These are phyloP conservation scores for Mycosphaerella sp. DNA, from an alignment of 2,329 filamentous ascomycete genomes.

Conservation along the genomic window DNA sequence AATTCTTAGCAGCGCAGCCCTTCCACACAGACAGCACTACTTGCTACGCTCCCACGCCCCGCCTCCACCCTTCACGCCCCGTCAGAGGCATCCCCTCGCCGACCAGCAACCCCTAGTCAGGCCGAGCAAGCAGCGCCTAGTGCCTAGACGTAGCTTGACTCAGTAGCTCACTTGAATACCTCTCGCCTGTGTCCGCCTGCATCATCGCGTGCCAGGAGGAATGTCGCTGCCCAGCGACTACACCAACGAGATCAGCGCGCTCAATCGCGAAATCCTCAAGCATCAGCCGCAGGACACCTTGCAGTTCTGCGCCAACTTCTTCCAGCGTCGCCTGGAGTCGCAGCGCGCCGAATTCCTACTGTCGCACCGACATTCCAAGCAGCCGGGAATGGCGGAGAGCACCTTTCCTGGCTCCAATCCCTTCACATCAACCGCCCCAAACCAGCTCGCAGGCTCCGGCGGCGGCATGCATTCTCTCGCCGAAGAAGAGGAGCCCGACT, in stretches of 20 bases:
- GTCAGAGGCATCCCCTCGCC: too few relatives aligned
- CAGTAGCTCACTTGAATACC: not conserved
- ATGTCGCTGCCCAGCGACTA: conserved; percentile 48
- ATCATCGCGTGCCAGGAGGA: not conserved
- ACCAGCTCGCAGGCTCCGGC: conserved; percentile 33
- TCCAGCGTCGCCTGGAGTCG: conserved; percentile 57
- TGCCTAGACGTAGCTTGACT: not conserved
- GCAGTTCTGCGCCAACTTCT: conserved; percentile 66
- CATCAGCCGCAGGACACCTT: conserved; percentile 57
- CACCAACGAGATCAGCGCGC: conserved; percentile 56
- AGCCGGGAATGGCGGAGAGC: conserved; percentile 60
- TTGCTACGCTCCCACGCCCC: not conserved
- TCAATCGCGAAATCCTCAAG: conserved; percentile 56
- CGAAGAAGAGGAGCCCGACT: conserved; percentile 75
- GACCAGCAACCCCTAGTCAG: not conserved
- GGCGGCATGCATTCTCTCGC: conserved; percentile 56
- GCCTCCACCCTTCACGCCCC: not conserved
- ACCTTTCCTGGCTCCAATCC: conserved; percentile 75
- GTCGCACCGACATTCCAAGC: conserved; percentile 43
- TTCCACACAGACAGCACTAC: too few relatives aligned
- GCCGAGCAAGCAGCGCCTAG: conserved; percentile 3
- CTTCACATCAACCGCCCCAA: conserved; percentile 52
- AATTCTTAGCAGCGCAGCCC: too few relatives aligned
- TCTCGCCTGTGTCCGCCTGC: not conserved
- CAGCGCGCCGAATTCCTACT: conserved; percentile 55